A percentile compares a stretch with the other conserved stretches of the same genome.
Evolutionary conservation across 352 stramenopile species (phyloP).

Genomic region (Phytopythium litorale): DNA sequence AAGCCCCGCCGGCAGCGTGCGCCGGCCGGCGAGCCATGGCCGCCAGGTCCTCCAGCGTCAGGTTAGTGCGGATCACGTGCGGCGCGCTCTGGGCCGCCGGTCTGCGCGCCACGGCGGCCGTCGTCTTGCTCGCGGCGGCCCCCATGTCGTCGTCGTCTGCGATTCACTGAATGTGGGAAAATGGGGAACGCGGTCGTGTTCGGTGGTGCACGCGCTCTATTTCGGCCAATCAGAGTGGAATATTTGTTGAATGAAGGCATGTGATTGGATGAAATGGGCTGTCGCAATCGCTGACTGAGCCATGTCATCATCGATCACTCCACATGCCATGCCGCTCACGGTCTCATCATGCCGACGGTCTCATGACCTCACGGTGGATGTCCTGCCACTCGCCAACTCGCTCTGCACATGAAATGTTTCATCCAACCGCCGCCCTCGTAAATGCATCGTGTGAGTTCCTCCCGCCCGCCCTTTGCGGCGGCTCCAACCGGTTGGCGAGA

Average conservation of each 20-base stretch:
- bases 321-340: no score
- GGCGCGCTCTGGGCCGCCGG: constrained; percentile 11
- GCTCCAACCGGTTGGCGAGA: no score
- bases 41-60: constrained; percentile 31
- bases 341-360: no score
- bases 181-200: neutral
- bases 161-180: neutral
- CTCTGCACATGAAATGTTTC: neutral
- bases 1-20: neutral
- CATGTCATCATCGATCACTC: no score
- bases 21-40: constrained; percentile 16
- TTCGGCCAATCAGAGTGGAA: neutral
- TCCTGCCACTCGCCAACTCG: neutral
- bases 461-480: neutral
- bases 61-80: constrained; percentile 30
- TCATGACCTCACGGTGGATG: neutral
- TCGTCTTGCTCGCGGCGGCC: constrained; percentile 22
- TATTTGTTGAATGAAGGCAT: neutral
- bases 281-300: neutral
- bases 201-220: neutral
- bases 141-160: constrained; percentile 20
- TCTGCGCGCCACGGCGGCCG: constrained; percentile 6
- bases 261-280: neutral
- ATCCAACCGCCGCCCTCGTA: neutral
- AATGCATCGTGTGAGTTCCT: neutral